Base-by-base conservation (phyloP, 768 basidiomycete genomes). In the Coprinopsis sp. region DNA sequence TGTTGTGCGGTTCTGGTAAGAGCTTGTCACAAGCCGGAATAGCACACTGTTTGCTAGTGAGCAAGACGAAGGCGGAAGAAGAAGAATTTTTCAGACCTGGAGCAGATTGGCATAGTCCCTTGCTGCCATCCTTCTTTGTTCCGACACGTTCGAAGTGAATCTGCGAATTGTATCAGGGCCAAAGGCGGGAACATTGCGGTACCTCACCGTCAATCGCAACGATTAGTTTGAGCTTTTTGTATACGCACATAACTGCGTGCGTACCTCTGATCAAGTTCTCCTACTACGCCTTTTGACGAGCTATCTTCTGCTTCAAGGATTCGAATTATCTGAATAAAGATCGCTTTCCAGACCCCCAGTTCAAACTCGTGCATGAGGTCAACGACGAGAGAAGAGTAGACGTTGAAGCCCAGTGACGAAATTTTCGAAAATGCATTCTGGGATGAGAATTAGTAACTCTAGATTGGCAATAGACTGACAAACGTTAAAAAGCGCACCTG, bases 271-370 rank as follows among this genome's bases (percentile, higher is more conserved):
- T 67, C 54, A 2, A 65, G 46, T 24, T 51, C 46, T 8, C 65
- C 52, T 2, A 27, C 12, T 16, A 54, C n/a, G n/a, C n/a, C n/a
- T n/a, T n/a, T n/a, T n/a, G n/a, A 47, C 12, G 41, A 21, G 29
- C 7, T 13, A n/a, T 10, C 3, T 7, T 19, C 6, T 7, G 59
- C 50, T 47, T 59, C 39, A 2, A 69, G 49, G 11, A 71, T 53
- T 0, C 62, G 61, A 7, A 71, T 48, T 0, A 71, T 50, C 42
- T 72, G 72, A 0, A 46, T 61, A 36, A 69, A 65, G 1, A 66
- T 19, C 0, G 56, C 46, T 44, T 67, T 71, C 66, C 65, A 68
- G 2, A 64, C 62, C 3, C 69, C 69, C 10, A 31, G 8, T 31
- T 31, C 30, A n/a, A 31, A 31, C 30, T 31, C 30, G n/a, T 31